These are phyloP conservation scores for Tribonema minus DNA, from an alignment of 108 stramenopile genomes.

Conservation along the genomic window DNA sequence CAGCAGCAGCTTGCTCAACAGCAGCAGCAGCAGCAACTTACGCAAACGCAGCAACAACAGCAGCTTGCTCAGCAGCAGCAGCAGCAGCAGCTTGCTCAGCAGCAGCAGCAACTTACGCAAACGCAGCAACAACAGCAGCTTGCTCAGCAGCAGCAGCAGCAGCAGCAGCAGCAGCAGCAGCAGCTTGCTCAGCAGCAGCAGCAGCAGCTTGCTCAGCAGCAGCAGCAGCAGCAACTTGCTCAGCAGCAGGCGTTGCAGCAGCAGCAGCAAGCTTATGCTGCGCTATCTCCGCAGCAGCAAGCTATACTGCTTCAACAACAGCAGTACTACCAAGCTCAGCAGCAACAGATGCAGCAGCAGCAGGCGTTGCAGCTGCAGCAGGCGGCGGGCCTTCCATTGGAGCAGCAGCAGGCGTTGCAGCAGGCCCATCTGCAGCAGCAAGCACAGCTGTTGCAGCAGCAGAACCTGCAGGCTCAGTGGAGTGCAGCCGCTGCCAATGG, in stretches of 20 bases:
- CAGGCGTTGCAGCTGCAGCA: not conserved
- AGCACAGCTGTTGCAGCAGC: not conserved
- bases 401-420: not conserved
- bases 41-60: not conserved
- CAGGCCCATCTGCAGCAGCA: not conserved
- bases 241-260: too few relatives aligned
- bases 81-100: not conserved
- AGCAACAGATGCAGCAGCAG: too few relatives aligned
- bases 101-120: not conserved
- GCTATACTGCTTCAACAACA: too few relatives aligned
- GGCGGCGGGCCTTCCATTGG: not conserved
- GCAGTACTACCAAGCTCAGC: too few relatives aligned
- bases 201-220: too few relatives aligned
- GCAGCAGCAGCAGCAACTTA: not conserved
- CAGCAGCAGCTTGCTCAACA: not conserved
- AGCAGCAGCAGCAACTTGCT: not conserved
- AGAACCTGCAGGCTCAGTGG: not conserved
- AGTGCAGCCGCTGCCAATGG: too few relatives aligned
- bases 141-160: not conserved
- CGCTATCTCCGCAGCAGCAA: too few relatives aligned
- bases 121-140: not conserved
- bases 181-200: too few relatives aligned
- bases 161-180: too few relatives aligned
- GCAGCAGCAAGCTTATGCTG: too few relatives aligned
- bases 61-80: too few relatives aligned